Evolutionary conservation across 331 rosid species (phyloP), one percentile per base, ranked within the genome.

Genomic region (Cydonia oblonga): DNA sequence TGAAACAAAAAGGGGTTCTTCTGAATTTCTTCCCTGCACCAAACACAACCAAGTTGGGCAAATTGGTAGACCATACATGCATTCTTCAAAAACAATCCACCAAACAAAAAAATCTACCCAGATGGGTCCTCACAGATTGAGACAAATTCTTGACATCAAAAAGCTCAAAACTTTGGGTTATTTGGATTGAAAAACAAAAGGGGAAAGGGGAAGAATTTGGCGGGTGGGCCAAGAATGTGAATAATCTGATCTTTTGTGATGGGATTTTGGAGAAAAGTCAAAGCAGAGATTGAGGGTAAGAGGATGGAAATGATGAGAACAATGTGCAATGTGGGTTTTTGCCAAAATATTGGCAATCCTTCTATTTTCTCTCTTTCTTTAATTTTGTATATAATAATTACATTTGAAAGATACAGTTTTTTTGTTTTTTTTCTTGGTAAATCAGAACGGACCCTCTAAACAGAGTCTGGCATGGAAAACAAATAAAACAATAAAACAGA

Each of bases 21-120:
- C 10, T 59, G 65, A 33, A 25, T 25, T 72, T 61, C 30, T 73
- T 29, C 29, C 33, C 82, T 74, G 75, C 79, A 64, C 19, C 25
- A 63, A 69, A 74, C 18, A 13, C 33, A 44, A 3, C 52, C 51
- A 69, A 68, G 57, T 68, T 73, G 16, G 18, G 38, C n/a, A 44
- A 58, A 9, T 33, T 51, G 58, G 42, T 13, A 53, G 18, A 23
- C 25, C n/a, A n/a, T 51, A 49, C 1, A 19, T 20, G 28, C 24
- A n/a, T 1, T 46, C 9, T 30, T 20, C 24, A 38, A 4, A 42
- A 15, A 24, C 1, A 52, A 57, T 4, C n/a, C 70, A 14, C 19
- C 5, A 28, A 56, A 6, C 4, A 38, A 38, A 35, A 38, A 35
- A 35, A 7, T 2, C 40, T 6, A 52, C 6, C 26, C 66, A 62